Percentiles rank a stretch among this genome's conserved stretches.
Conservation (phyloP, 75 land plant genomes). For the Cupressus sempervirens region DNA sequence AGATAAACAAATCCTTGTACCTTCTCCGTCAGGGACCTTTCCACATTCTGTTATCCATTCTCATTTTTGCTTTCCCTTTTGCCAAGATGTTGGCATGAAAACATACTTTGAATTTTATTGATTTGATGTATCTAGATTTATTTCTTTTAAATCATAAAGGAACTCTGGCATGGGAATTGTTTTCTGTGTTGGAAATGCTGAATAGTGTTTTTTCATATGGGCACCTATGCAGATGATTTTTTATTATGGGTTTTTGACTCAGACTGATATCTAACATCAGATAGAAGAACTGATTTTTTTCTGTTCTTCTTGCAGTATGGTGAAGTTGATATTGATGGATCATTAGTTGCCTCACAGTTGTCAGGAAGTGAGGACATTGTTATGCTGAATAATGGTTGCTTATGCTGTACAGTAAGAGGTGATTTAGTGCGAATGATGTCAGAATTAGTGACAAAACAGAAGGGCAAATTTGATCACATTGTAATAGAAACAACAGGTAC, state of each 20-base stretch:
- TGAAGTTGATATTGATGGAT: conserved; percentile 97
- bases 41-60: background rate
- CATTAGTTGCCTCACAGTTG: conserved; percentile 85
- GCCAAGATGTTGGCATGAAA: background rate
- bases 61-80: background rate
- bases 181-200: background rate
- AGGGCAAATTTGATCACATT: conserved; percentile 92
- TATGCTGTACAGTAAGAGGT: conserved; percentile 98
- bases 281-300: background rate
- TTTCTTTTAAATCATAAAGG: background rate
- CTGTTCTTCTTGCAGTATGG: conserved; percentile 61
- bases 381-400: conserved; percentile 98
- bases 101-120: background rate
- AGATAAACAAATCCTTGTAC: too few species aligned
- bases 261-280: background rate
- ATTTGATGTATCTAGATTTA: background rate
- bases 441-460: conserved; percentile 74
- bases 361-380: conserved; percentile 89
- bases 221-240: background rate
- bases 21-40: too few species aligned
- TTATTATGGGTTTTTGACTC: background rate
- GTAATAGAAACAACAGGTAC: conserved; percentile 96
- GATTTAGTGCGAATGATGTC: conserved; percentile 94
- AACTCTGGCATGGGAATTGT: background rate
- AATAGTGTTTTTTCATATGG: background rate